phyloP scores from a whole-genome alignment of 768 basidiomycete species.

The Mycena amicta region DNA sequence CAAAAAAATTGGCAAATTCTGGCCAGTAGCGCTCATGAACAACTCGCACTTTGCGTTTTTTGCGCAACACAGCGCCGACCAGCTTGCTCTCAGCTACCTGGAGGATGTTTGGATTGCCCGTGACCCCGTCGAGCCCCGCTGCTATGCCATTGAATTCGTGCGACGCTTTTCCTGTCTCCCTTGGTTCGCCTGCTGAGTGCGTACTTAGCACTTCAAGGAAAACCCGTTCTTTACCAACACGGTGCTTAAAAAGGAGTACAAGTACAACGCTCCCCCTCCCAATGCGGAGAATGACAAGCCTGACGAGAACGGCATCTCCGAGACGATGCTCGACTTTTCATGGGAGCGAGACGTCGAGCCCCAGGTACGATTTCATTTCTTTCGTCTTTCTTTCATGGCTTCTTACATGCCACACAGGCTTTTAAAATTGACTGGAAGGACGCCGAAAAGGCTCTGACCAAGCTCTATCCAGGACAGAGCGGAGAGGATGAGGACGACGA shows the following conservation, averaged over 20 bases:
- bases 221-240: conserved; percentile 82
- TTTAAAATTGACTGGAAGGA: conserved; percentile 83
- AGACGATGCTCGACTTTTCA: conserved; percentile 77
- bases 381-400: neutral
- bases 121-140: conserved; percentile 72
- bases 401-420: conserved; percentile 40
- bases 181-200: neutral
- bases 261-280: conserved; percentile 56
- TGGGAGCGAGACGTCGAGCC: conserved; percentile 76
- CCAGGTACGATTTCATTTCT: conserved; percentile 47
- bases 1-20: conserved; percentile 75
- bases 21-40: conserved; percentile 86
- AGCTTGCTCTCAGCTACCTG: conserved; percentile 79
- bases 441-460: conserved; percentile 72
- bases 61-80: conserved; percentile 74
- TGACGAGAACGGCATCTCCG: conserved; percentile 75
- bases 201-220: conserved; percentile 73
- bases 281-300: conserved; percentile 56
- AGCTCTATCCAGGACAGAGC: conserved; percentile 68
- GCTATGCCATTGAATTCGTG: conserved; percentile 89
- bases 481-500: conserved; percentile 66
- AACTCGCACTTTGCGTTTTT: conserved; percentile 62
- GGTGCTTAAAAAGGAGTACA: conserved; percentile 83
- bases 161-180: conserved; percentile 31
- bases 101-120: conserved; percentile 85